Evolutionary conservation across 495 filamentous ascomycete genomes (phyloP).

Genomic region (Aspergillus coremiiformis): DNA sequence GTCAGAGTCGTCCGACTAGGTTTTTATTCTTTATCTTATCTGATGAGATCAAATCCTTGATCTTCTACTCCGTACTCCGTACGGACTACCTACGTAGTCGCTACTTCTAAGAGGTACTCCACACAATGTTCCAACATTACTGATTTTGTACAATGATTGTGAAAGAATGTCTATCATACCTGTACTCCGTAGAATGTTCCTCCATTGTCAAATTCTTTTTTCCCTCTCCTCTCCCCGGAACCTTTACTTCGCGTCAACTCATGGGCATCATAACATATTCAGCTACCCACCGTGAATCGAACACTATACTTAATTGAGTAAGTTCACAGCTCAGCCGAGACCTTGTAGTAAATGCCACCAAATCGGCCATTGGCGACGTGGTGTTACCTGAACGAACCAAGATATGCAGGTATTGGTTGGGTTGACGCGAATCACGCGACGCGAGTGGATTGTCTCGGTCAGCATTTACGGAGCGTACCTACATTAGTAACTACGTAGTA

Average conservation of each 20-base stretch:
- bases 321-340: neutral
- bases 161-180: too few species aligned
- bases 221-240: too few species aligned
- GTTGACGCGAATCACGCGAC: neutral
- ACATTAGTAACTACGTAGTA: too few species aligned
- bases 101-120: too few species aligned
- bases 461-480: too few species aligned
- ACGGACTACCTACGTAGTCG: neutral
- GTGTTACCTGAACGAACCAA: neutral
- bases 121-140: too few species aligned
- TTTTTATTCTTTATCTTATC: conserved; percentile 7
- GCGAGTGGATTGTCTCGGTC: neutral
- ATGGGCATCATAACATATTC: neutral
- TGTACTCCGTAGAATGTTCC: too few species aligned
- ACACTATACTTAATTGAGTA: neutral
- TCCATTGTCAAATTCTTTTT: too few species aligned
- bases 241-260: neutral
- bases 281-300: neutral
- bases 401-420: neutral
- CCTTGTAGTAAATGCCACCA: neutral
- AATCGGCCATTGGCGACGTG: neutral
- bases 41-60: conserved; percentile 6
- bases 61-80: neutral
- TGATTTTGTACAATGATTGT: too few species aligned
- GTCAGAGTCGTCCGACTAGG: neutral